Percentiles rank a stretch among this genome's conserved stretches.
These are phyloP conservation scores for Cercospora sojina DNA, from an alignment of 2,329 filamentous ascomycete species.

Conservation along the genomic window DNA sequence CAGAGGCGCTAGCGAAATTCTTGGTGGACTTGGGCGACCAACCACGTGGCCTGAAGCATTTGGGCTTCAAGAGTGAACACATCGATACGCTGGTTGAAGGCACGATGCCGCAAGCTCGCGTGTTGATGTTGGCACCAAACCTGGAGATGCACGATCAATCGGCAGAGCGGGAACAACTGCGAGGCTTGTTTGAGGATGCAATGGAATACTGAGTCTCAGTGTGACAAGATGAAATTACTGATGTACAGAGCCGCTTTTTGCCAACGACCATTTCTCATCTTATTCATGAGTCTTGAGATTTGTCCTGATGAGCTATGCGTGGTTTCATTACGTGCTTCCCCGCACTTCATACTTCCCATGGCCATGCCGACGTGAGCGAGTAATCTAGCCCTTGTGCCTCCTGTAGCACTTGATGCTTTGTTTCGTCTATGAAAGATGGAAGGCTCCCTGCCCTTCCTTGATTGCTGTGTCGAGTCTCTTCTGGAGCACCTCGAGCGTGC, in stretches of 20 bases:
- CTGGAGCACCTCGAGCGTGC: slow-evolving; percentile 70
- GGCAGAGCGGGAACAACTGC: slow-evolving; percentile 51
- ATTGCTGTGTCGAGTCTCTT: slow-evolving; percentile 81
- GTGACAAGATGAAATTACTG: background rate
- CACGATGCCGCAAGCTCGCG: slow-evolving; percentile 86
- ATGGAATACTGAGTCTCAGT: slow-evolving; percentile 41
- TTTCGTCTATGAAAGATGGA: slow-evolving; percentile 65
- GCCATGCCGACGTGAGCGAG: slow-evolving; percentile 10
- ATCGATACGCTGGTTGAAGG: slow-evolving; percentile 86
- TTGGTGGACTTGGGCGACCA: slow-evolving; percentile 83
- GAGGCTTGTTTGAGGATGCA: slow-evolving; percentile 49
- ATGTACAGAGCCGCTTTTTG: background rate
- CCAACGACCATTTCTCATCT: slow-evolving; percentile 9
- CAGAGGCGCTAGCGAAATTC: slow-evolving; percentile 79
- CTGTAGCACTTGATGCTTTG: slow-evolving; percentile 1
- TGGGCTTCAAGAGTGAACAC: slow-evolving; percentile 76
- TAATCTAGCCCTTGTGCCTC: background rate
- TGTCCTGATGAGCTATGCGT: slow-evolving; percentile 14
- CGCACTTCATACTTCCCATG: background rate
- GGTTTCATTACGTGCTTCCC: slow-evolving; percentile 5
- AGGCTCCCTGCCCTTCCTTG: slow-evolving; percentile 93
- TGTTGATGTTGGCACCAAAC: slow-evolving; percentile 86
- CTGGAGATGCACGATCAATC: slow-evolving; percentile 54
- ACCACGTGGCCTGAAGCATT: slow-evolving; percentile 75
- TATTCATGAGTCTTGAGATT: slow-evolving; percentile 5